Base-by-base conservation (phyloP, 768 basidiomycete genomes). In the Tricholoma sp. region DNA sequence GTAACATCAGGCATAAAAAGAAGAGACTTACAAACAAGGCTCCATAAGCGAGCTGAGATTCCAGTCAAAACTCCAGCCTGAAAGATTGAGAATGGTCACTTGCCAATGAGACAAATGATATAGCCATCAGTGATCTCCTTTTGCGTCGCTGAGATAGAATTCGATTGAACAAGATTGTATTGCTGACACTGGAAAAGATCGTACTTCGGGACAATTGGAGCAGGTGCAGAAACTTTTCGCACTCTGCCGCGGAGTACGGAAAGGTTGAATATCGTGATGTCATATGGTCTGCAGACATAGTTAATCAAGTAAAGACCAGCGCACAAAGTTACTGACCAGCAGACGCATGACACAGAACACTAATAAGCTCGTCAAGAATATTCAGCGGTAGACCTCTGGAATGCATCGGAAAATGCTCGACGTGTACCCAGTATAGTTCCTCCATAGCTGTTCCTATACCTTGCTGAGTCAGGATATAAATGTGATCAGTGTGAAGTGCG, bases 341-440 rank as follows among this genome's bases (percentile, higher is more conserved):
- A 60, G 75, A 72, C 1, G 74, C 82, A 64, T 88, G 85, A 29
- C 79, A 73, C 49, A 86, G 76, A 1, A 84, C 70, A 41, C 75
- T 70, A 48, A 78, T 76, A 7, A 85, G 72, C 18, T 83, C 78
- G n/a, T 80, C 76, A 13, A 83, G 60, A 4, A 66, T 61, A 17
- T 63, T 53, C 20, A 60, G 59, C 7, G 67, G 63, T 4, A 84
- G 62, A 2, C 70, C 64, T 11, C 66, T 62, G 11, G 74, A 59
- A 59, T 88, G 86, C 70, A 80, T 81, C 0, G 83, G 84, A 65
- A 83, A 86, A 57, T 73, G 79, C 60, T 87, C 85, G 15, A 85
- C 67, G 57, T 89, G 86, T 1, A 62, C 63, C 86, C 86, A 88
- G 56, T 83, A 88, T 13, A 81, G 68, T 28, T 76, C 74, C 47